phyloP scores from a whole-genome alignment of 1,139 yeast genomes.

The Saccharomycopsis crataegensis region DNA sequence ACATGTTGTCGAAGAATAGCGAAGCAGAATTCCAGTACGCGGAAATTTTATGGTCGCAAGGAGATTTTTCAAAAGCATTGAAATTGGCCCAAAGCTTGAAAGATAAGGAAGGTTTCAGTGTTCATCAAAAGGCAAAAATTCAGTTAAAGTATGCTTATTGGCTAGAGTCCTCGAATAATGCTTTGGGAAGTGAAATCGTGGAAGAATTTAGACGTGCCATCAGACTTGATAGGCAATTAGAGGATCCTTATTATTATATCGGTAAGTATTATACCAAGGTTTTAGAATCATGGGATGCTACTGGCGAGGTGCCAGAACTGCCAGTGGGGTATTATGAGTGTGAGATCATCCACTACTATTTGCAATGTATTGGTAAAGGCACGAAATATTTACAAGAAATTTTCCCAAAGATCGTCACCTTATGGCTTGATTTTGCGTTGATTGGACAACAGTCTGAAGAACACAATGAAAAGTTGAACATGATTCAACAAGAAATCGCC shows the following conservation, averaged over 20 bases:
- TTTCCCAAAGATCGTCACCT: conserved; percentile 78
- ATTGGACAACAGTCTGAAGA: conserved; percentile 19
- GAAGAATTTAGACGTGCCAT: conserved; percentile 60
- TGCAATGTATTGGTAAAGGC: conserved; percentile 63
- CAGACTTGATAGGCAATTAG: conserved; percentile 56
- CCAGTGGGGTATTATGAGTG: conserved; percentile 38
- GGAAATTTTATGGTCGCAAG: conserved; percentile 81
- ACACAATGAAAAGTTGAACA: conserved; percentile 34
- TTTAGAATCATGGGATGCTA: conserved; percentile 49
- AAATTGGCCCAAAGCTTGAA: conserved; percentile 45
- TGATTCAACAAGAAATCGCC: conserved; percentile 45
- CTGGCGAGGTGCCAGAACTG: conserved; percentile 30
- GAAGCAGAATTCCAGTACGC: conserved; percentile 76
- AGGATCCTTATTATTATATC: conserved; percentile 70
- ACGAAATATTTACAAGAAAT: conserved; percentile 73
- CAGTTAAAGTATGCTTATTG: conserved; percentile 80
- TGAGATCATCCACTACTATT: conserved; percentile 55
- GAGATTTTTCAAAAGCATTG: conserved; percentile 82
- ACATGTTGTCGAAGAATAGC: conserved; percentile 43
- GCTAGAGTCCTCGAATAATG: conserved; percentile 83
- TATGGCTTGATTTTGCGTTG: conserved; percentile 84
- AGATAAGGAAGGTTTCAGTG: conserved; percentile 5
- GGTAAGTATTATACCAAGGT: conserved; percentile 78
- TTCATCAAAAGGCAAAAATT: conserved; percentile 29
- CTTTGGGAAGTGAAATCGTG: conserved; percentile 67